Conservation (phyloP, 129 eudicot species). For the Centaurea solstitialis region DNA sequence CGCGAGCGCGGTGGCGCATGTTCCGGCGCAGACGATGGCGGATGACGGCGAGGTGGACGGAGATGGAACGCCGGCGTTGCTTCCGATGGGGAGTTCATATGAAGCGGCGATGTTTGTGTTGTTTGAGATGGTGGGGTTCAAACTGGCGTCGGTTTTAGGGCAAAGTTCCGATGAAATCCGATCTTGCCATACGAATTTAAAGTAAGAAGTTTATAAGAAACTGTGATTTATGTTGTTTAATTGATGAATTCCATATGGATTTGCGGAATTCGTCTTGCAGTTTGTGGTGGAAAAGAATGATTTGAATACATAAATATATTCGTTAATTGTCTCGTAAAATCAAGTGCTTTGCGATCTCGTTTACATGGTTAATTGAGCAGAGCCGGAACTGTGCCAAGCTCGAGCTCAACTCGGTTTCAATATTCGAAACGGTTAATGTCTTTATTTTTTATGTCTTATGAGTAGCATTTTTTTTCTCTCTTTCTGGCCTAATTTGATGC, state of each 20-base stretch:
- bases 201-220: too few species aligned
- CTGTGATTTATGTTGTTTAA: neutral
- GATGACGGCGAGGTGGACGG: conserved; percentile 38
- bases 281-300: too few species aligned
- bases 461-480: neutral
- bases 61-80: conserved; percentile 30
- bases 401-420: too few species aligned
- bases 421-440: too few species aligned
- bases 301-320: too few species aligned
- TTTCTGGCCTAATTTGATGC: too few species aligned
- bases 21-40: conserved; percentile 95
- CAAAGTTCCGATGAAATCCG: conserved; percentile 57
- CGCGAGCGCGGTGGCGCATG: conserved; percentile 62
- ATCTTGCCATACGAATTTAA: conserved; percentile 89
- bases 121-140: conserved; percentile 87
- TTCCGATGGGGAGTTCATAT: conserved; percentile 97
- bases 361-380: too few species aligned
- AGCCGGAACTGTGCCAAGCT: too few species aligned
- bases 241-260: neutral
- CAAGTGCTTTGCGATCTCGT: too few species aligned
- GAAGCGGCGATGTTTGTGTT: conserved; percentile 94
- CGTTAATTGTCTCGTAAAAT: too few species aligned
- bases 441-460: neutral
- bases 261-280: too few species aligned
- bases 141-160: conserved; percentile 55